These are phyloP conservation scores for Epichloe bromicola DNA, from an alignment of 2,329 filamentous ascomycete genomes.

Conservation along the genomic window DNA sequence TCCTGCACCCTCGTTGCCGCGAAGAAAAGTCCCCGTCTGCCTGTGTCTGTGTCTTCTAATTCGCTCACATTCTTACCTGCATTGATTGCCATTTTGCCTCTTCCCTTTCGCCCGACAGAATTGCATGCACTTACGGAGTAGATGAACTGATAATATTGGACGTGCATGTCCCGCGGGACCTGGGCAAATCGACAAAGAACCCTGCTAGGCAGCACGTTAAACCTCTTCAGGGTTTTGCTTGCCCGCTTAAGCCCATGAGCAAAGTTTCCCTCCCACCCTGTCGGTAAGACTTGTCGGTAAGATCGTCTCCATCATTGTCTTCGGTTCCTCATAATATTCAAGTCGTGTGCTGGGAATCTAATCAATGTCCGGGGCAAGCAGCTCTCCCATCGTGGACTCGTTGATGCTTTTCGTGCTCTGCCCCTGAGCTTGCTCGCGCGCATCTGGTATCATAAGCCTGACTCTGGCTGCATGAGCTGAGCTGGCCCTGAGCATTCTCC, in stretches of 20 bases:
- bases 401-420: background rate
- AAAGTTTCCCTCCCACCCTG: background rate
- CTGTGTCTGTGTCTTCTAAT: too few relatives aligned
- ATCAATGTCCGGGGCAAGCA: background rate
- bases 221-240: constrained; percentile 3
- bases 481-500: background rate
- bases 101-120: too few relatives aligned
- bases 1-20: too few relatives aligned
- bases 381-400: background rate
- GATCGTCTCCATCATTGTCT: background rate
- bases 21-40: too few relatives aligned
- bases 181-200: constrained; percentile 4
- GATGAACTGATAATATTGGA: too few relatives aligned
- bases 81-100: too few relatives aligned
- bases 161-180: background rate
- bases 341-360: background rate
- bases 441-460: background rate
- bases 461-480: background rate
- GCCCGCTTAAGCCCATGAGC: constrained; percentile 1
- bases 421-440: constrained; percentile 3
- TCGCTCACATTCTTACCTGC: too few relatives aligned
- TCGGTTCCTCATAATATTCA: background rate
- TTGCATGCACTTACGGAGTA: too few relatives aligned
- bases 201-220: constrained; percentile 1
- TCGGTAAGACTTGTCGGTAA: background rate